A percentile compares a stretch with the other conserved stretches of the same genome.
These are phyloP conservation scores for Fusarium dimerum DNA, from an alignment of 2,329 filamentous ascomycete species.

Conservation along the genomic window DNA sequence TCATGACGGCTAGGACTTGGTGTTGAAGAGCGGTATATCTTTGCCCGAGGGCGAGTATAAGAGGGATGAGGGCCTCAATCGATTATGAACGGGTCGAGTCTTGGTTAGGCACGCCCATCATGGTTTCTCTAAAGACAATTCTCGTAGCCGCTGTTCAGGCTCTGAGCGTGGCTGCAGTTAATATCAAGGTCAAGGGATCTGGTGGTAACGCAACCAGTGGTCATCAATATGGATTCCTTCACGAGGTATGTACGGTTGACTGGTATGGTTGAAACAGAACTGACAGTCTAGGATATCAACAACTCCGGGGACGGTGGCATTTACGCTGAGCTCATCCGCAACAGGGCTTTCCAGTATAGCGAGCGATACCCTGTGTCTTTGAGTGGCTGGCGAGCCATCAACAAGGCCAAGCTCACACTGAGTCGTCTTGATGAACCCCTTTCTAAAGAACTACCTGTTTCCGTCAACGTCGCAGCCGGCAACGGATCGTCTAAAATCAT, in stretches of 20 bases:
- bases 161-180: constrained; percentile 28
- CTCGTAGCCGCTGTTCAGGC: constrained; percentile 16
- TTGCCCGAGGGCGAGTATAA: too few relatives aligned
- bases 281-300: constrained; percentile 55
- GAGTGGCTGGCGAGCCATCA: constrained; percentile 46
- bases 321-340: constrained; percentile 70
- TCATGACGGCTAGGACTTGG: too few relatives aligned
- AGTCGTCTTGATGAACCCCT: constrained; percentile 49
- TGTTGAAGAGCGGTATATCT: too few relatives aligned
- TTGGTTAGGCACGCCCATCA: constrained; percentile 1
- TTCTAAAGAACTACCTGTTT: constrained; percentile 53
- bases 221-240: constrained; percentile 48
- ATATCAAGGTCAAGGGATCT: constrained; percentile 38
- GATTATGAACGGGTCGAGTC: too few relatives aligned
- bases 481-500: constrained; percentile 32
- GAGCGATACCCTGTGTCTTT: constrained; percentile 44
- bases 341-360: constrained; percentile 67
- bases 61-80: too few relatives aligned
- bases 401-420: constrained; percentile 46
- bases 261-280: not conserved
- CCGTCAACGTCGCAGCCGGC: constrained; percentile 45
- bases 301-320: constrained; percentile 72
- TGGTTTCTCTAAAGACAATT: constrained; percentile 21
- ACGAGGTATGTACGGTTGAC: constrained; percentile 36
- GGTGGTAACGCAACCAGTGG: constrained; percentile 46